phyloP scores from a whole-genome alignment of 106 monocot species.

The Agapanthus africanus region DNA sequence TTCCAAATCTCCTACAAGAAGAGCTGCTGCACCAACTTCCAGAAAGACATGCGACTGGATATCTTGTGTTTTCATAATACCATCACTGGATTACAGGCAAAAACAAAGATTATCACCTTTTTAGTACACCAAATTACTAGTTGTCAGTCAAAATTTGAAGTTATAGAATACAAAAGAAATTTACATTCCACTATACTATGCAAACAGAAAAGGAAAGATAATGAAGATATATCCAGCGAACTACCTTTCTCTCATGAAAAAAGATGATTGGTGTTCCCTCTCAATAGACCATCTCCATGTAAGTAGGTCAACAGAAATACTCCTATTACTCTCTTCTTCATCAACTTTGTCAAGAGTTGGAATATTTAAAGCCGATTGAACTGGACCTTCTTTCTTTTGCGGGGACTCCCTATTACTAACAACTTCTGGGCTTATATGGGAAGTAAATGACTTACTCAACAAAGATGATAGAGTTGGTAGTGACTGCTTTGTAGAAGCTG shows the following conservation, averaged over 20 bases:
- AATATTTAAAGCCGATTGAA: slow-evolving; percentile 21
- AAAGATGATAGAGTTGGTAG: slow-evolving; percentile 70
- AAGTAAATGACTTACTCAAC: slow-evolving; percentile 54
- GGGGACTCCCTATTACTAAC: slow-evolving; percentile 35
- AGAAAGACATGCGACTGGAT: slow-evolving; percentile 34
- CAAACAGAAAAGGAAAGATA: background rate
- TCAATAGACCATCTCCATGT: slow-evolving; percentile 65
- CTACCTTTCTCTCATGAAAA: slow-evolving; percentile 45
- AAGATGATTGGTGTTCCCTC: slow-evolving; percentile 34
- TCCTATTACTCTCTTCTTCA: slow-evolving; percentile 33
- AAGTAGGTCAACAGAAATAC: slow-evolving; percentile 55
- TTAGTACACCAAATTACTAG: background rate
- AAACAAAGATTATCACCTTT: background rate
- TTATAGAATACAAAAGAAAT: background rate
- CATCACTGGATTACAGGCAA: slow-evolving; percentile 27
- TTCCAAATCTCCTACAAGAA: slow-evolving; percentile 67
- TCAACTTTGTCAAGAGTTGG: slow-evolving; percentile 33
- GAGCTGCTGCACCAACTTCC: slow-evolving; percentile 93
- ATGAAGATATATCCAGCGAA: background rate
- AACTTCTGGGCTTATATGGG: slow-evolving; percentile 53
- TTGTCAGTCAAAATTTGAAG: background rate
- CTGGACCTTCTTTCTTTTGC: slow-evolving; percentile 35
- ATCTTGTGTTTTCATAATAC: slow-evolving; percentile 34
- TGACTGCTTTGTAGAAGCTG: slow-evolving; percentile 46
- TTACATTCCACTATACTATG: slow-evolving; percentile 1